Conservation (phyloP, 106 monocot species). For the Gastrodia elata region DNA sequence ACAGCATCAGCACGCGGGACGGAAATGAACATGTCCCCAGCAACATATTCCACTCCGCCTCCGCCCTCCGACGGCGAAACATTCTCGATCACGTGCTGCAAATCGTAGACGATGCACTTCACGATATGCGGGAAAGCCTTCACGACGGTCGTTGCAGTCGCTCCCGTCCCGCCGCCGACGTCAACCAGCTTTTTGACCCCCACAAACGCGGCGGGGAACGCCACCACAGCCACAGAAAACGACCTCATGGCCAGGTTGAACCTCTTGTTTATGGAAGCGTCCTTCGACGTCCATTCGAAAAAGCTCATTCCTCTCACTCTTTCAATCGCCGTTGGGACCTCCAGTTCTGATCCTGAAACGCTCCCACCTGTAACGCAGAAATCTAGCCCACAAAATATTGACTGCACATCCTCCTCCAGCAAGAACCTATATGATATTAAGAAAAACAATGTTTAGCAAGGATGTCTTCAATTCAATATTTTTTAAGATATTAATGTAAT, state of each 20-base stretch:
- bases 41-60: background rate
- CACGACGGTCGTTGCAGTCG: background rate
- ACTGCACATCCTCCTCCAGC: too few relatives aligned
- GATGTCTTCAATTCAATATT: too few relatives aligned
- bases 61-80: background rate
- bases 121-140: slow-evolving; percentile 1
- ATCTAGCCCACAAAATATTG: background rate
- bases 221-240: background rate
- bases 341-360: too few relatives aligned
- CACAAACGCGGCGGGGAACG: background rate
- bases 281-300: background rate
- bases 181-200: slow-evolving; percentile 8
- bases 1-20: slow-evolving; percentile 7
- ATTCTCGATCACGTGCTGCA: slow-evolving; percentile 9
- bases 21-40: slow-evolving; percentile 12
- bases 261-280: background rate
- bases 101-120: slow-evolving; percentile 8
- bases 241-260: slow-evolving; percentile 16
- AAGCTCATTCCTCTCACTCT: slow-evolving; percentile 1
- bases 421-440: too few relatives aligned
- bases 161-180: slow-evolving; percentile 13
- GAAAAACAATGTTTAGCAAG: too few relatives aligned
- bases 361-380: background rate
- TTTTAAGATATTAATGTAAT: too few relatives aligned
- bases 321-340: background rate